These are phyloP conservation scores for Camptophora hylomeconis DNA, from an alignment of 2,329 filamentous ascomycete genomes.

Conservation along the genomic window DNA sequence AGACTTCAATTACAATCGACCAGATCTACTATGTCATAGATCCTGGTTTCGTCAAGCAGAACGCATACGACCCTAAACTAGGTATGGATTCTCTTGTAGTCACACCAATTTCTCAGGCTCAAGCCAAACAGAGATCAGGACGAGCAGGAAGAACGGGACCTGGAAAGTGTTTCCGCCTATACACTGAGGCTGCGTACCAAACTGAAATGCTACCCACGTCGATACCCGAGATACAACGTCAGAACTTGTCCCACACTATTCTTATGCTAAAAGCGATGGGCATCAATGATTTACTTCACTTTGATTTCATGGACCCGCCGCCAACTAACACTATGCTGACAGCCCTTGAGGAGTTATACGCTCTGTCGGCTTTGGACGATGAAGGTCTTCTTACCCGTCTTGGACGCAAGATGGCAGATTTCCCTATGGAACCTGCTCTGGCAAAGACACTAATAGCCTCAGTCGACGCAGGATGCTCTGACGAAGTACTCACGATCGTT, in stretches of 20 bases:
- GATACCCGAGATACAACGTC: constrained; percentile 90
- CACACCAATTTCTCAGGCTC: constrained; percentile 90
- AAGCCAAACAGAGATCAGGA: constrained; percentile 87
- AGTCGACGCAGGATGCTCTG: constrained; percentile 76
- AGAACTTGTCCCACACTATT: constrained; percentile 86
- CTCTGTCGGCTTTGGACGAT: constrained; percentile 80
- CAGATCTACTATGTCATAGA: constrained; percentile 96
- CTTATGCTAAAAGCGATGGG: constrained; percentile 98
- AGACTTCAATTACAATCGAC: constrained; percentile 96
- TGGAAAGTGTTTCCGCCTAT: constrained; percentile 89
- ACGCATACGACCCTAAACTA: constrained; percentile 89
- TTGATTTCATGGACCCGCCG: constrained; percentile 98
- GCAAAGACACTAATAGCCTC: constrained; percentile 83
- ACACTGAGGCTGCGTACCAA: constrained; percentile 90
- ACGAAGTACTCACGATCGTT: constrained; percentile 88
- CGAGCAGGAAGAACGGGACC: constrained; percentile 89
- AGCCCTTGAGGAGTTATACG: constrained; percentile 88
- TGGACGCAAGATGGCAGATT: constrained; percentile 95
- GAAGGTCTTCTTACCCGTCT: constrained; percentile 86
- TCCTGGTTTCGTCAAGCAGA: constrained; percentile 95
- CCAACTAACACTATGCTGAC: constrained; percentile 97
- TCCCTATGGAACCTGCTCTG: constrained; percentile 89
- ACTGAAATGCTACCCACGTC: constrained; percentile 94
- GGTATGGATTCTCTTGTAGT: constrained; percentile 96
- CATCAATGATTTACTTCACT: constrained; percentile 92